Evolutionary conservation across 129 eudicot species (phyloP).

Genomic region (Apium graveolens): DNA sequence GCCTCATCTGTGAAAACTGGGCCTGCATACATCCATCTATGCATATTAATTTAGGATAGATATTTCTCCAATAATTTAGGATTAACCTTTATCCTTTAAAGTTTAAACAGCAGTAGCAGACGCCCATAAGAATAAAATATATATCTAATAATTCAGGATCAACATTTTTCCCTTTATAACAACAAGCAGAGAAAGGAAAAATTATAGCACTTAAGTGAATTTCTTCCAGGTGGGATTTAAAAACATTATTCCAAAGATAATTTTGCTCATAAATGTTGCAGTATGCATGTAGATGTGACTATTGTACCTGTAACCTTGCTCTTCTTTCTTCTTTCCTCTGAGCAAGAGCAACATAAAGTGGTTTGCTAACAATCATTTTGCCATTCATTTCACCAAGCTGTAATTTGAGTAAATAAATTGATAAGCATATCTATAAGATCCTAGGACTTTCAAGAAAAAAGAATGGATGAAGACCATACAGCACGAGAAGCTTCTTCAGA

Average conservation of each 20-base stretch:
- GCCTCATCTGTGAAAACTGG: constrained; percentile 85
- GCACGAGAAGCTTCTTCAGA: constrained; percentile 76
- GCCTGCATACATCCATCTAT: constrained; percentile 36
- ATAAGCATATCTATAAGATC: constrained; percentile 1
- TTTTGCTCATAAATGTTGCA: not conserved
- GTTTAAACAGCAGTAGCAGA: not conserved
- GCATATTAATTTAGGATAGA: not conserved
- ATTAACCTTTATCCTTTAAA: not conserved
- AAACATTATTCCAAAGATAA: not conserved
- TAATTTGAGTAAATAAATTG: not conserved
- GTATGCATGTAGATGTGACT: not conserved
- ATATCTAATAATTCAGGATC: not conserved
- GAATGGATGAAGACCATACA: constrained; percentile 34
- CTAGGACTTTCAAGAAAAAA: not conserved
- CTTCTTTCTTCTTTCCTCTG: constrained; percentile 81
- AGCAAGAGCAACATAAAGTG: constrained; percentile 76
- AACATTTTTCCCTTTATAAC: not conserved
- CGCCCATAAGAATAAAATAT: not conserved
- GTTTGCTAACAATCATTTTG: constrained; percentile 73
- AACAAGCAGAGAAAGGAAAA: not conserved
- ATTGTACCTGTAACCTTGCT: constrained; percentile 74
- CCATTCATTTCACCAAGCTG: constrained; percentile 85
- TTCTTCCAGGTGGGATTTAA: not conserved
- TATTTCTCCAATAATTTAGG: not conserved
- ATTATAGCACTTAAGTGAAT: not conserved